Evolutionary conservation across 177 flowering plant species (phyloP), one percentile per base, ranked within the genome.

Genomic region (Vitis hybrid): DNA sequence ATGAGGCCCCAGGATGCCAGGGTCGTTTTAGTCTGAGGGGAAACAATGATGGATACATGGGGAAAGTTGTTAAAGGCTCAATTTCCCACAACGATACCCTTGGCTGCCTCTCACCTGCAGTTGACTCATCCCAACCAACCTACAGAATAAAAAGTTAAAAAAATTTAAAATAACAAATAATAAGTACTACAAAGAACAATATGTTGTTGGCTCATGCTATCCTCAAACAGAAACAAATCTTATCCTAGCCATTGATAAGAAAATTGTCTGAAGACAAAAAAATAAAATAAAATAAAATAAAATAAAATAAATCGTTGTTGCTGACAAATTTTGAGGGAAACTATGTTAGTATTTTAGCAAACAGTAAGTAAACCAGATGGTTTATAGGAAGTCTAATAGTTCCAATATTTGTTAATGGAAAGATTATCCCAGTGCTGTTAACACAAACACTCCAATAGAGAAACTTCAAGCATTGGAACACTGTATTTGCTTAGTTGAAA

Each of bases 81-180:
- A 86, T 83, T 65, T 86, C 90, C 90, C 90, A 86, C 58, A 86
- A 69, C 2, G 90, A 86, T 2, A 86, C 90, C 33, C 88, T 70
- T 7, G 90, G 88, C 72, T 86, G 90, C 74, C 86, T 86, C 67
- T 86, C 88, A 19, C 88, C 90, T 5, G 90, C 90, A 45, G 88
- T 86, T 56, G 90, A 86, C 65, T 86, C 90, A 69, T 86, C 90
- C 90, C 90, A 86, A 19, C 90, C 90, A 68, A 84, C 86, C 90
- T 86, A 59, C 60, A 69, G 55, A 33, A 33, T 33, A 5, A 33
- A 33, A 33, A 33, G 8, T 5, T 5, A 5, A 33, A 33, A 33
- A 33, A 33, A 33, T 5, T 5, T 33, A 33, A 33, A 33, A 33
- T 7, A 33, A 33, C 8, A 33, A 33, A 5, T 33, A 5, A 26